Evolutionary conservation across 192 early-diverging fungal genomes (phyloP), one percentile per base, ranked within the genome.

Genomic region (Coemansia sp.): DNA sequence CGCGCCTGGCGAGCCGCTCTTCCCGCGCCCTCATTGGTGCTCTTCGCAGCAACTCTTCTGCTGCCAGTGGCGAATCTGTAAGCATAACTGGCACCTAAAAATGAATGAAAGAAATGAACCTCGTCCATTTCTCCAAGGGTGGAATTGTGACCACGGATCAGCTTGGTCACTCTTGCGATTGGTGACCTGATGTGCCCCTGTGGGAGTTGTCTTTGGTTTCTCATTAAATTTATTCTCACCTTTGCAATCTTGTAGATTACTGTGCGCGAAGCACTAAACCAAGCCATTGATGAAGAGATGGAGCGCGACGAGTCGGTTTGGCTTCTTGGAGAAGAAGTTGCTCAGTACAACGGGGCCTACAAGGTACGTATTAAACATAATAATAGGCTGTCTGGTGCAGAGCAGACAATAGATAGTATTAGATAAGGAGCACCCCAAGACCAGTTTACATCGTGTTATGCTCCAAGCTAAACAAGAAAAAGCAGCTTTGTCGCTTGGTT

Each of bases 301-400:
- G 70, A 82, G 53, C 80, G 84, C 48, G 97, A 99, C 79, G 91
- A 94, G 66, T 92, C 87, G 13, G 92, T 99, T 58, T 95, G 93
- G 81, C 75, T 99, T 48, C 85, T 99, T 58, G 97, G 97, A 65
- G 97, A 99, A 80, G 97, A 99, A 69, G 97, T 99, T 61, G 97
- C 93, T 62, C 97, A 97, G 79, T 99, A 99, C 87, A 99, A 97
- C 81, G 97, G 97, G 69, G 95, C 97, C 26, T 99, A 99, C 91
- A 99, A 99, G 92, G 95, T 95, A 85, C 52, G 77, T 12, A 49
- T 42, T 41, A 13, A 7, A 18, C 4, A 23, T 41, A 21, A 42
- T 4, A 9, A 45, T 15, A 12, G 44, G 44, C 44, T 45, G 44
- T 45, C 10, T 45, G 44, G 44, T 45, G 32, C 32, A 32, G 32